Evolutionary conservation across 2,329 filamentous ascomycete species (phyloP).

Genomic region (Albophoma yamanashiensis): DNA sequence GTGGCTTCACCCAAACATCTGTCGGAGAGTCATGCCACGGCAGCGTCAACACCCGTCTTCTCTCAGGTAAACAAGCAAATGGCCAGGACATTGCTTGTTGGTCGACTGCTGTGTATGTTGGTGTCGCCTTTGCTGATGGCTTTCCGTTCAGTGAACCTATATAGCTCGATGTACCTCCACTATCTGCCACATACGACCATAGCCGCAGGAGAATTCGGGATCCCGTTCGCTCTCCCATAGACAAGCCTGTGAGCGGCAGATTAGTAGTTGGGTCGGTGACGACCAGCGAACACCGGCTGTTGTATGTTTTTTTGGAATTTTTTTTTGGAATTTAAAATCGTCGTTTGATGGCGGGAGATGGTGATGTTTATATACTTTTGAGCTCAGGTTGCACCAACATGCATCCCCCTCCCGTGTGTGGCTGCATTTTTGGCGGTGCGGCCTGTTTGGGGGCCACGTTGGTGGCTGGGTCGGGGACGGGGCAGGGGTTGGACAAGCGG

Average conservation of each 20-base stretch:
- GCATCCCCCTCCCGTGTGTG: background rate
- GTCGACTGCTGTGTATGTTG: no score
- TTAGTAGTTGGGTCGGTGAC: background rate
- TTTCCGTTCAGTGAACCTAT: no score
- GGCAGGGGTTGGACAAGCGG: no score
- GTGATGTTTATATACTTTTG: background rate
- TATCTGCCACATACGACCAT: conserved; percentile 1
- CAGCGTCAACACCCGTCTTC: no score
- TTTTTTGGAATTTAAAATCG: no score
- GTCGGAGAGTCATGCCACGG: no score
- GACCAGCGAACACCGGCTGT: background rate
- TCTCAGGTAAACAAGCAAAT: no score
- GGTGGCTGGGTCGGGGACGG: background rate
- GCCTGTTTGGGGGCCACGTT: background rate
- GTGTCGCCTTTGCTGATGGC: no score
- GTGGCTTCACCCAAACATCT: no score
- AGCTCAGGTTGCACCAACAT: background rate
- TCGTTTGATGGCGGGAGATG: background rate
- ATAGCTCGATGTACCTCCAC: background rate
- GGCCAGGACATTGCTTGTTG: no score
- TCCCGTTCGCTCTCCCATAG: background rate
- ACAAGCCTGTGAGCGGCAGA: background rate
- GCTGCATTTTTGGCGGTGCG: background rate
- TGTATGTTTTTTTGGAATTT: background rate
- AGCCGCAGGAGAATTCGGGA: background rate